Conservation (phyloP, 331 rosid genomes). For the Rosa hybrid region DNA sequence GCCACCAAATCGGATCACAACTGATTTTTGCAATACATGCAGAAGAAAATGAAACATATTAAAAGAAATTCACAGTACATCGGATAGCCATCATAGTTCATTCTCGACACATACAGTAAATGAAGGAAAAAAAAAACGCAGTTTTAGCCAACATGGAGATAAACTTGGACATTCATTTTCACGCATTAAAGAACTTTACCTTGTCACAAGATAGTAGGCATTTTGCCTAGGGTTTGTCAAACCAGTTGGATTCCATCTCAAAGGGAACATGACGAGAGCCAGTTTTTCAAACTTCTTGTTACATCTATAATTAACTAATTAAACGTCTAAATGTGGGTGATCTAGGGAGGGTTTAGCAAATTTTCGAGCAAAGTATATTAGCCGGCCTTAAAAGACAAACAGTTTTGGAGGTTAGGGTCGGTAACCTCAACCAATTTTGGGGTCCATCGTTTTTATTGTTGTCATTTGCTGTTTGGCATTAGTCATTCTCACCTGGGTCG, state of each 20-base stretch:
- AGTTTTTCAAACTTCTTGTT: conserved; percentile 1
- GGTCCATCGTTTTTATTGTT: conserved; percentile 21
- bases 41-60: no score
- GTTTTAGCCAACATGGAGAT: background rate
- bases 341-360: background rate
- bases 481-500: conserved; percentile 38
- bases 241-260: background rate
- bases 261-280: conserved; percentile 13
- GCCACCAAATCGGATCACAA: no score
- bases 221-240: background rate
- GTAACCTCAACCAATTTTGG: conserved; percentile 25
- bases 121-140: background rate
- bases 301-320: conserved; percentile 4
- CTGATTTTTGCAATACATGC: no score
- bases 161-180: background rate
- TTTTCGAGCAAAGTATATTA: conserved; percentile 1
- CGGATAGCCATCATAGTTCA: background rate
- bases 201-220: background rate
- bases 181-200: background rate
- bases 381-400: conserved; percentile 42
- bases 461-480: conserved; percentile 37
- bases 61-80: background rate
- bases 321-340: background rate
- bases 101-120: background rate
- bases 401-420: conserved; percentile 8